Percentiles rank a stretch among this genome's conserved stretches.
phyloP scores from a whole-genome alignment of 108 stramenopile species.

The Skeletonema tropicum region DNA sequence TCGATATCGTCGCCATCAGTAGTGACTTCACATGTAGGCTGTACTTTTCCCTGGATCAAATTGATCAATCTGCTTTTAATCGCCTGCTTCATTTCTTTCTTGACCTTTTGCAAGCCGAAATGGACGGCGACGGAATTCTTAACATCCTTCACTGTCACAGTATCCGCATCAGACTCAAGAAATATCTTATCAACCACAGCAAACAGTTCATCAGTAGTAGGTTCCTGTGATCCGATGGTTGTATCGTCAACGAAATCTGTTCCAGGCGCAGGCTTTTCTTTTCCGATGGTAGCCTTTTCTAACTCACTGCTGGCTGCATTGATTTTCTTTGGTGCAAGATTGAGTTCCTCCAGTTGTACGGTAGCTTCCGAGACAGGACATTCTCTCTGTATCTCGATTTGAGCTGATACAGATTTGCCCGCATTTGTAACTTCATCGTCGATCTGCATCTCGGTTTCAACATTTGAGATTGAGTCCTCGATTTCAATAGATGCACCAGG shows the following conservation, averaged over 20 bases:
- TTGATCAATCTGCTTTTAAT: conserved; percentile 45
- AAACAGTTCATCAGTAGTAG: conserved; percentile 21
- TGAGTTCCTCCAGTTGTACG: background rate
- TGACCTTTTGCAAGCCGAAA: conserved; percentile 29
- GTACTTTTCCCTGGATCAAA: conserved; percentile 37
- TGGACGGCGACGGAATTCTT: conserved; percentile 23
- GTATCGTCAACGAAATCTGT: background rate
- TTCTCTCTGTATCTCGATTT: background rate
- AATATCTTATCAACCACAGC: conserved; percentile 44
- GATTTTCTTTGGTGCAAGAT: background rate
- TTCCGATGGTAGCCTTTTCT: background rate
- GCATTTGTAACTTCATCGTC: background rate
- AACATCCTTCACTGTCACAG: conserved; percentile 50
- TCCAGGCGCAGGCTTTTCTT: background rate
- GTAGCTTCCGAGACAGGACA: background rate
- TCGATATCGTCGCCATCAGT: background rate
- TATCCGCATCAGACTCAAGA: conserved; percentile 31
- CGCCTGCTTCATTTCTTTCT: conserved; percentile 35
- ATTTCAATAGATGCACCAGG: background rate
- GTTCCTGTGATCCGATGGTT: background rate
- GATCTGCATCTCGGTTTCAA: background rate
- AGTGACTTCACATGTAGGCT: conserved; percentile 1
- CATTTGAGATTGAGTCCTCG: background rate
- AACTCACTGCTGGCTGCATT: background rate
- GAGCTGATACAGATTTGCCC: background rate